Conservation (phyloP, 208 protist species). For the Crithidia sp. region DNA sequence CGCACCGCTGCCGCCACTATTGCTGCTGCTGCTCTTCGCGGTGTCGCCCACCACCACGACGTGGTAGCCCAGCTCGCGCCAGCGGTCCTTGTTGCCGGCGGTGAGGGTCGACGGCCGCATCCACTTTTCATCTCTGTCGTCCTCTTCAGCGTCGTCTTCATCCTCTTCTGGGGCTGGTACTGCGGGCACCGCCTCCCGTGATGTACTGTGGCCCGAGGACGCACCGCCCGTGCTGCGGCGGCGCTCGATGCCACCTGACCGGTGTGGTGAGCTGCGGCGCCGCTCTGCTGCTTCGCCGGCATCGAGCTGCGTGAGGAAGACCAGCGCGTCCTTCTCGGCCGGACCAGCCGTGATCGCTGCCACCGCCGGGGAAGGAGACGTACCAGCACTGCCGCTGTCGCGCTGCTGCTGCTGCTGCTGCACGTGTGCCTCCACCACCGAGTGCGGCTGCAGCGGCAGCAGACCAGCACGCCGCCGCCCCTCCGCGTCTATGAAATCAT, state of each 20-base stretch:
- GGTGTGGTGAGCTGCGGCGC: no score
- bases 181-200: background rate
- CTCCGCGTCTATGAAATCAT: slow-evolving; percentile 25
- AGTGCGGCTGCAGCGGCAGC: slow-evolving; percentile 25
- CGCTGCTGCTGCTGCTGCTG: background rate
- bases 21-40: background rate
- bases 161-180: background rate
- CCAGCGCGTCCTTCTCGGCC: slow-evolving; percentile 21
- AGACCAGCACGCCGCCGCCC: slow-evolving; percentile 5
- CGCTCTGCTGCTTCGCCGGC: background rate
- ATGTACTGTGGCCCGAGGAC: background rate
- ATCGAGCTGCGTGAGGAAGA: slow-evolving; percentile 37
- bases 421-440: slow-evolving; percentile 26
- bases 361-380: background rate
- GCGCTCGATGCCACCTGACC: no score
- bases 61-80: slow-evolving; percentile 83
- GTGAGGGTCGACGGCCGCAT: slow-evolving; percentile 19
- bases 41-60: slow-evolving; percentile 59
- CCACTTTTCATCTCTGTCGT: slow-evolving; percentile 1
- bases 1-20: background rate
- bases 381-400: slow-evolving; percentile 15
- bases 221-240: no score
- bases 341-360: slow-evolving; percentile 7
- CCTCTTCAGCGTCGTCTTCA: slow-evolving; percentile 1
- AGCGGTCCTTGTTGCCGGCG: slow-evolving; percentile 36